phyloP scores from a whole-genome alignment of 2,329 filamentous ascomycete genomes.

The Trichoderma atrobrunneum region DNA sequence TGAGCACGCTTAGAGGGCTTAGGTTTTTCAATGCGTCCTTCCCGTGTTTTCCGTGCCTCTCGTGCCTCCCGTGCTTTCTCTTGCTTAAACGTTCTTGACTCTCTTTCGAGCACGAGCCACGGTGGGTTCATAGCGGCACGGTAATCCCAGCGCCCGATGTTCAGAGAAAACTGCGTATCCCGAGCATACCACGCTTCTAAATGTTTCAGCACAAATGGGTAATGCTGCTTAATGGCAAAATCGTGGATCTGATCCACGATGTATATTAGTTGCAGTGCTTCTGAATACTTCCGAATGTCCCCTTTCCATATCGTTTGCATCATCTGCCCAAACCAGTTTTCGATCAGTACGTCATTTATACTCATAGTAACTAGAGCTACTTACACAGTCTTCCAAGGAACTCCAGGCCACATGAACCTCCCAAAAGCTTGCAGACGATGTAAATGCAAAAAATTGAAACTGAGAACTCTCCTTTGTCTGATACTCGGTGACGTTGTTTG shows the following conservation, averaged over 20 bases:
- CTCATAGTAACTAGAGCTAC: background rate
- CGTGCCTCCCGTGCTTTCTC: no score
- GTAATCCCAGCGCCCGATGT: no score
- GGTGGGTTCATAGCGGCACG: no score
- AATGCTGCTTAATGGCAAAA: background rate
- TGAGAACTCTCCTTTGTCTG: background rate
- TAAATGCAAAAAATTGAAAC: background rate
- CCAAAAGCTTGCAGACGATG: background rate
- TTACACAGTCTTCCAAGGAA: background rate
- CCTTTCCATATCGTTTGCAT: background rate
- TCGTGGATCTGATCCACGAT: background rate
- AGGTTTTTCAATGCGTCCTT: no score
- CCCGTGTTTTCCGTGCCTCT: no score
- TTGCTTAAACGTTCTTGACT: no score
- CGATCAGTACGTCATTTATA: background rate
- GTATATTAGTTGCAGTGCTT: background rate
- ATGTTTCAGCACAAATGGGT: background rate
- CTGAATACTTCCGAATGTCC: background rate
- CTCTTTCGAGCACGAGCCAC: no score
- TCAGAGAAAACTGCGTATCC: background rate
- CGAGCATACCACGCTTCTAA: background rate
- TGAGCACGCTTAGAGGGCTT: no score
- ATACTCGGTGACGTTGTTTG: background rate
- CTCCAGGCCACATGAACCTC: background rate
- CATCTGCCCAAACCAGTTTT: background rate